Percentiles rank a stretch among this genome's conserved stretches.
phyloP scores from a whole-genome alignment of 2,329 filamentous ascomycete species.

The Monosporascus cannonballus region DNA sequence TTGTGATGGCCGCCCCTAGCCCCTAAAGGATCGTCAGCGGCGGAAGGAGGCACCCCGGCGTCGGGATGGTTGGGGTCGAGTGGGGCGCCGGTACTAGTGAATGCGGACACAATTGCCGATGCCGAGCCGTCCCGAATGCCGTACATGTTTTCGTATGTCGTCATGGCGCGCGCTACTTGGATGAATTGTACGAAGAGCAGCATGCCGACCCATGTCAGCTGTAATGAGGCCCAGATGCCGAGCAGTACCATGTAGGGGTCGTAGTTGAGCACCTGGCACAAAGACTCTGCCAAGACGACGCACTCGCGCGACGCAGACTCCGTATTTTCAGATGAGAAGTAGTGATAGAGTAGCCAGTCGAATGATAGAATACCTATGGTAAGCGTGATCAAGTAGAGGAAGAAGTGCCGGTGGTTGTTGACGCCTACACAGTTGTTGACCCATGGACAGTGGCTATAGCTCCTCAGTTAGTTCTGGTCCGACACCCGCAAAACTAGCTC shows the following conservation, averaged over 20 bases:
- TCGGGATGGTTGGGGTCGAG: slow-evolving; percentile 61
- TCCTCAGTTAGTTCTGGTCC: slow-evolving; percentile 15
- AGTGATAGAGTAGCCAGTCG: slow-evolving; percentile 66
- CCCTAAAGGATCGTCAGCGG: slow-evolving; percentile 32
- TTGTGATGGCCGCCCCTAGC: slow-evolving; percentile 35
- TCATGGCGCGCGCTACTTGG: slow-evolving; percentile 87
- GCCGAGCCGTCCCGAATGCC: slow-evolving; percentile 60
- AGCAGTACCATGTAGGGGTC: slow-evolving; percentile 82
- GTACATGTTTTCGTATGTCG: slow-evolving; percentile 95
- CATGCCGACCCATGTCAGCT: slow-evolving; percentile 97
- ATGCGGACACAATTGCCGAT: slow-evolving; percentile 56
- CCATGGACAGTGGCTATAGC: slow-evolving; percentile 84
- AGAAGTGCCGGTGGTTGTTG: slow-evolving; percentile 95
- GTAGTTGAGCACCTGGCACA: slow-evolving; percentile 72
- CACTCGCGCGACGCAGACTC: slow-evolving; percentile 52
- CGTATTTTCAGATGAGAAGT: slow-evolving; percentile 53
- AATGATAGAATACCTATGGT: slow-evolving; percentile 69
- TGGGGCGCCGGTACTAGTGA: slow-evolving; percentile 72
- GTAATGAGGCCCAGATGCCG: slow-evolving; percentile 71
- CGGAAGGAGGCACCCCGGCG: slow-evolving; percentile 41
- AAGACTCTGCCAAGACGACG: slow-evolving; percentile 64
- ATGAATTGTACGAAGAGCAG: slow-evolving; percentile 88
- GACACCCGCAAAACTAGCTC: background rate
- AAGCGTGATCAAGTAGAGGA: slow-evolving; percentile 77
- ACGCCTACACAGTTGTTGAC: slow-evolving; percentile 93